Conservation (phyloP, 495 filamentous ascomycete genomes). For the Neurospora terricola region DNA sequence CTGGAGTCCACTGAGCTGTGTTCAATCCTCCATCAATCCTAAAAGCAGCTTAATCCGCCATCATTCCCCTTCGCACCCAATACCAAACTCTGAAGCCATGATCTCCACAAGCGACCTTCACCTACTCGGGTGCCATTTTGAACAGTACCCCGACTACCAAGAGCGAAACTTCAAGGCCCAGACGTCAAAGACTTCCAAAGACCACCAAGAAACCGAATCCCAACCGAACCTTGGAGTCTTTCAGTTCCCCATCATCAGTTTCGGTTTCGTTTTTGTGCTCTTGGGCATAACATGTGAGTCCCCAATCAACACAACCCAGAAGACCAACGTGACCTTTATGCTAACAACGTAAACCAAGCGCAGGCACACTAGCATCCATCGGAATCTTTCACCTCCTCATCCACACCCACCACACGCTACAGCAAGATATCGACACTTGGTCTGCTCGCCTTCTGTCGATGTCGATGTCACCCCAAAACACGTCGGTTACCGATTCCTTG, state of each 20-base stretch:
- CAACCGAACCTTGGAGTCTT: neutral
- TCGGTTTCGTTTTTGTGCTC: neutral
- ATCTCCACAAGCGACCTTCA: neutral
- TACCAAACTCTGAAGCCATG: neutral
- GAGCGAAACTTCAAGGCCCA: neutral
- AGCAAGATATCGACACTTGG: neutral
- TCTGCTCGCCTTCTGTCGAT: neutral
- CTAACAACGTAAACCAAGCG: neutral
- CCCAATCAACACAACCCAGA: too few species aligned
- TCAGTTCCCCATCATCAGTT: neutral
- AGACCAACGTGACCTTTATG: accelerated
- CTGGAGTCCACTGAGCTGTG: neutral
- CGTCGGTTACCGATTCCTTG: neutral
- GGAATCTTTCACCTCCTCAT: accelerated
- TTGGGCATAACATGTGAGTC: neutral
- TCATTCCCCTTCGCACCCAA: neutral
- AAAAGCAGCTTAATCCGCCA: too few species aligned
- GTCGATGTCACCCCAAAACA: neutral
- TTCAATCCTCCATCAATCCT: neutral
- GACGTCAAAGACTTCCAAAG: neutral
- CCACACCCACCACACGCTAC: neutral
- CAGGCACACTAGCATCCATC: neutral
- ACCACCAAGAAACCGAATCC: neutral
- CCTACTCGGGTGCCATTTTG: neutral
- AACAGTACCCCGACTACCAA: neutral